Percentiles rank a stretch among this genome's conserved stretches.
These are phyloP conservation scores for Acanthamoeba quina DNA, from an alignment of 208 protist species.

Conservation along the genomic window DNA sequence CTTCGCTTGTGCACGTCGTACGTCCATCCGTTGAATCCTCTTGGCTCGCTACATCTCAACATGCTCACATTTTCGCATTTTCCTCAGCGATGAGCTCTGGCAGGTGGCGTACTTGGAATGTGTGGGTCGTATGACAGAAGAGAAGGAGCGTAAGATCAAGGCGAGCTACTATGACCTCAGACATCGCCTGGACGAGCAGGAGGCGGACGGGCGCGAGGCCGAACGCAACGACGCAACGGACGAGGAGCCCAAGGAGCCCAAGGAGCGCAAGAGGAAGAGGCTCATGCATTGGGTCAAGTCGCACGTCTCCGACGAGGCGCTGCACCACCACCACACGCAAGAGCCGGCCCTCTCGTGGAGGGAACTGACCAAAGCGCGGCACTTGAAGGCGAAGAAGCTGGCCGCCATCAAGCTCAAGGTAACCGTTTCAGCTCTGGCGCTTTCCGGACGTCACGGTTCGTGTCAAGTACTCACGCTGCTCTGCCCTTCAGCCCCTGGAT, in stretches of 20 bases:
- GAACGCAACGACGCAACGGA: not conserved
- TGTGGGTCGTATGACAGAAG: not conserved
- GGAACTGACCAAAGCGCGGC: not conserved
- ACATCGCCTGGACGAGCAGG: not conserved
- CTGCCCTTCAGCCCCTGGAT: not conserved
- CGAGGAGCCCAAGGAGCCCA: not conserved
- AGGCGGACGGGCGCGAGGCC: not conserved
- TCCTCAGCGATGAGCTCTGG: not conserved
- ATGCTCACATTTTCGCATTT: not conserved
- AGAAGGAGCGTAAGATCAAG: conserved; percentile 49
- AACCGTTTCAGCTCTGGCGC: not conserved
- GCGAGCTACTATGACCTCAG: not conserved
- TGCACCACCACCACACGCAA: not conserved
- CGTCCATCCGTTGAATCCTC: not conserved
- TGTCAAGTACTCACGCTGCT: not conserved
- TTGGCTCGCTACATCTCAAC: not conserved
- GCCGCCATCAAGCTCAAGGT: conserved; percentile 13
- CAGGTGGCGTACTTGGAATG: not conserved
- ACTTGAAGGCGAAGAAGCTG: not conserved
- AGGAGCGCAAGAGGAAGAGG: conserved; percentile 6
- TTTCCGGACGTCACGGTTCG: not conserved
- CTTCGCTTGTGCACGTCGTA: conserved; percentile 34
- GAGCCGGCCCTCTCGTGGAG: not conserved
- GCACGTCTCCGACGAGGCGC: not conserved
- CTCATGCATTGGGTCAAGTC: conserved; percentile 28